phyloP scores from a whole-genome alignment of 2,329 filamentous ascomycete species.

The Penicillium digitatum region DNA sequence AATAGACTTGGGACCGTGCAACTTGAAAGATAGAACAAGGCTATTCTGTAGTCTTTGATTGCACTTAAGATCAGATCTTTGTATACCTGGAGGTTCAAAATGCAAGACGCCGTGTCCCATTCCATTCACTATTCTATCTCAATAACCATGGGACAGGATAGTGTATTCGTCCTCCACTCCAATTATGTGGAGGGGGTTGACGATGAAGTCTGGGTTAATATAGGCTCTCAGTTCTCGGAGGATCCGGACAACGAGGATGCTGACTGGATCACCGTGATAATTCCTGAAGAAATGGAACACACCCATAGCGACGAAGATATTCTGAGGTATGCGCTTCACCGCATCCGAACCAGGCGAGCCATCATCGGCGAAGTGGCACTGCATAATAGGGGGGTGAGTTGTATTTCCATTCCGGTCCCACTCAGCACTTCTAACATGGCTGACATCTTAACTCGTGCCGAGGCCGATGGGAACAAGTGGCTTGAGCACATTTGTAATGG shows the following conservation, averaged over 20 bases:
- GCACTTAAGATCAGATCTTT: neutral
- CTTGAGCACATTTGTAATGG: neutral
- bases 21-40: neutral
- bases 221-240: neutral
- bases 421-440: neutral
- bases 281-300: neutral
- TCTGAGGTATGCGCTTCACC: neutral
- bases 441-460: neutral
- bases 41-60: neutral
- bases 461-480: neutral
- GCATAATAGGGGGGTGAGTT: neutral
- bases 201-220: neutral
- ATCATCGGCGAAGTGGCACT: neutral
- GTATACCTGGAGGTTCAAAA: neutral
- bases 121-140: neutral
- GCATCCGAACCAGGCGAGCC: neutral
- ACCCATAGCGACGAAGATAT: constrained; percentile 1
- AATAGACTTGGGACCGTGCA: neutral
- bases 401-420: neutral
- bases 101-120: neutral
- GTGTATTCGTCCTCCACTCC: neutral
- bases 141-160: neutral
- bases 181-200: neutral
- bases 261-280: neutral
- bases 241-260: neutral